phyloP scores from a whole-genome alignment of 805 yeast species.

The Scheffersomyces coipomensis region DNA sequence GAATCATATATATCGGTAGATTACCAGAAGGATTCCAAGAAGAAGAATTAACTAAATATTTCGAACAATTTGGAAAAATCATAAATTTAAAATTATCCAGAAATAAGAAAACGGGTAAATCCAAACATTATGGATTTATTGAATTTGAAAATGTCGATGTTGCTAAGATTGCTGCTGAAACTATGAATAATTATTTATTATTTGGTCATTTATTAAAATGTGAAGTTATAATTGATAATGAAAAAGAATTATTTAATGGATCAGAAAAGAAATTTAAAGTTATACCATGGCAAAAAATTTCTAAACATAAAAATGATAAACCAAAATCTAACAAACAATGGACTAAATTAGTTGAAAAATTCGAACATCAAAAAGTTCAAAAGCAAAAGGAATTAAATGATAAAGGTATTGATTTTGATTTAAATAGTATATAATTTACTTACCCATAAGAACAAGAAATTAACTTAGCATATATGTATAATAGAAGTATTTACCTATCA shows the following conservation, averaged over 20 bases:
- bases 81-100: constrained; percentile 78
- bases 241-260: constrained; percentile 59
- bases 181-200: constrained; percentile 91
- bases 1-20: constrained; percentile 86
- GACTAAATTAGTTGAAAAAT: constrained; percentile 50
- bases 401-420: constrained; percentile 57
- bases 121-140: constrained; percentile 88
- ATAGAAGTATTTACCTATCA: no score
- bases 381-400: constrained; percentile 51
- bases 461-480: no score
- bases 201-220: constrained; percentile 82
- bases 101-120: constrained; percentile 84
- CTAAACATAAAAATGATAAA: constrained; percentile 52
- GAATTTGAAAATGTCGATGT: constrained; percentile 75
- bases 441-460: no score
- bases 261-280: constrained; percentile 53
- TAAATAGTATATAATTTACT: constrained; percentile 15
- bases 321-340: constrained; percentile 58
- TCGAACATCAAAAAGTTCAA: constrained; percentile 37
- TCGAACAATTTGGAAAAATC: constrained; percentile 87
- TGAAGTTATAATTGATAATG: constrained; percentile 49
- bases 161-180: constrained; percentile 86
- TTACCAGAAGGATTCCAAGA: constrained; percentile 93
- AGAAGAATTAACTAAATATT: constrained; percentile 72
- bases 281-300: constrained; percentile 59